phyloP scores from a whole-genome alignment of 768 basidiomycete genomes.

The Kwoniella botswanensis region DNA sequence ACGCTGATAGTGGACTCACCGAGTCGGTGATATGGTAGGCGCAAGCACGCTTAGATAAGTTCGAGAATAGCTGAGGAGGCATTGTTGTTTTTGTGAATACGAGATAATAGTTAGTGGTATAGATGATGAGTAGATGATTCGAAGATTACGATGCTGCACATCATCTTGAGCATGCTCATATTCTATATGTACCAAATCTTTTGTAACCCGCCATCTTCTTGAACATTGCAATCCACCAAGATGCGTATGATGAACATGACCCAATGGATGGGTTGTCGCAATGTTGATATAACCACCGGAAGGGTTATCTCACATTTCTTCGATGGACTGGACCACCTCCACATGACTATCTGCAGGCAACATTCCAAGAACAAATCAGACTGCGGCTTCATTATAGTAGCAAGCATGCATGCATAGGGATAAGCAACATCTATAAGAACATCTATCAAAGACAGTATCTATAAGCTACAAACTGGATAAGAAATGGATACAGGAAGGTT shows the following conservation, averaged over 20 bases:
- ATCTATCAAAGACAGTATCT: conserved; percentile 8
- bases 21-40: conserved; percentile 26
- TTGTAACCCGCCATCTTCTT: conserved; percentile 22
- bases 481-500: background rate
- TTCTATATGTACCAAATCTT: background rate
- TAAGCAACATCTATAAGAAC: conserved; percentile 13
- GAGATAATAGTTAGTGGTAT: background rate
- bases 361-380: background rate
- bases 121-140: too few relatives aligned
- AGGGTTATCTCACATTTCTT: conserved; percentile 6
- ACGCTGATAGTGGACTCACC: conserved; percentile 13
- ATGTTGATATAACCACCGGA: background rate
- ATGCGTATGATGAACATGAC: background rate
- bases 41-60: conserved; percentile 16
- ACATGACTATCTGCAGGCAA: background rate
- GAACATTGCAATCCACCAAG: conserved; percentile 19
- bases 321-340: conserved; percentile 7
- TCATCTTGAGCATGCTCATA: too few relatives aligned
- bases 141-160: too few relatives aligned
- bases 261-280: background rate
- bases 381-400: too few relatives aligned
- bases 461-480: conserved; percentile 1
- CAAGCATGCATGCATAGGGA: conserved; percentile 1
- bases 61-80: conserved; percentile 12
- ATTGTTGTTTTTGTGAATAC: conserved; percentile 1